Percentiles rank a stretch among this genome's conserved stretches.
Evolutionary conservation across 2,329 filamentous ascomycete species (phyloP).

Genomic region (Lecanosticta acicola): DNA sequence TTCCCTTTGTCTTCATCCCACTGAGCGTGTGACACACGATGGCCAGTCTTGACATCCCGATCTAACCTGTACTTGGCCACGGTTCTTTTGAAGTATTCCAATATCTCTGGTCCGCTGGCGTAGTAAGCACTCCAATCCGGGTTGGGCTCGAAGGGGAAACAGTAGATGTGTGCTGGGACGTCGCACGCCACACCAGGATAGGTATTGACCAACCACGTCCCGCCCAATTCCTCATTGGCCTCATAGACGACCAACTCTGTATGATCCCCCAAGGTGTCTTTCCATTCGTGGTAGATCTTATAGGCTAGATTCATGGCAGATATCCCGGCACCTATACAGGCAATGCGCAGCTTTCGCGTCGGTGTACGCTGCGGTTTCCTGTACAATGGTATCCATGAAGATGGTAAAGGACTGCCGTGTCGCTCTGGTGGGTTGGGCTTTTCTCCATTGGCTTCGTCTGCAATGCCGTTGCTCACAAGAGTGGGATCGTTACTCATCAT

Average conservation of each 20-base stretch:
- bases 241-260: constrained; percentile 42
- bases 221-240: constrained; percentile 36
- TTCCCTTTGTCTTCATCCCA: constrained; percentile 36
- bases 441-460: constrained; percentile 23
- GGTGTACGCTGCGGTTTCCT: constrained; percentile 29
- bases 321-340: constrained; percentile 32
- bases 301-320: constrained; percentile 38
- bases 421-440: constrained; percentile 21
- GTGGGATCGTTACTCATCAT: constrained; percentile 23
- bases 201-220: constrained; percentile 38
- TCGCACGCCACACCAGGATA: not conserved
- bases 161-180: constrained; percentile 27
- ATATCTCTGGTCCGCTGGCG: constrained; percentile 38
- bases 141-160: constrained; percentile 34
- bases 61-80: constrained; percentile 39
- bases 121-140: constrained; percentile 33
- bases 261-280: constrained; percentile 27
- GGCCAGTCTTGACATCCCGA: constrained; percentile 35
- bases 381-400: constrained; percentile 32
- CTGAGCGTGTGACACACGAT: constrained; percentile 34
- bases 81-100: constrained; percentile 37
- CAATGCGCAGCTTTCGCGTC: constrained; percentile 25
- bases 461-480: constrained; percentile 11
- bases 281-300: constrained; percentile 37
- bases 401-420: constrained; percentile 25